Base-by-base conservation (phyloP, 495 filamentous ascomycete genomes). In the Alectoria sarmentosa region DNA sequence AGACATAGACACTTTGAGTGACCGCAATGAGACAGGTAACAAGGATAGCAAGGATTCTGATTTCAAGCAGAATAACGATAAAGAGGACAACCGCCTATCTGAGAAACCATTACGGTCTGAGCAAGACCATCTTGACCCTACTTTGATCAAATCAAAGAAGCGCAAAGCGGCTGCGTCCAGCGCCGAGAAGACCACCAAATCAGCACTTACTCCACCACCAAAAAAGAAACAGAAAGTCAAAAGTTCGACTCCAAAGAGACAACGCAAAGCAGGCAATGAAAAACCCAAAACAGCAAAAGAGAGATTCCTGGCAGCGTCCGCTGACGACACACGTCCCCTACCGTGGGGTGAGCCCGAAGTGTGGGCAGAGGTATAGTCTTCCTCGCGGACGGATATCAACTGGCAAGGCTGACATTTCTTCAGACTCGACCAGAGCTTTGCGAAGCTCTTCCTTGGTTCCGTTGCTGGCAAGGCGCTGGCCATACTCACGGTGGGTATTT, bases 361-460 rank as follows among this genome's bases (percentile, higher is more conserved):
- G 0, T 89, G 85, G 84, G 77, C 87, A 37, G 74, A 88, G 44
- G 79, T 82, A 60, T 69, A 54, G 19, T 23, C 2, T 8, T 17
- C n/a, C 39, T n/a, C 36, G 13, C 14, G 1, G 3, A 11, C 41
- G 0, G 1, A 13, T 11, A 30, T 23, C 37, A 26, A 38, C 2
- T 3, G 46, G 15, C 57, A 26, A 26, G 41, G 34, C 36, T 41
- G 21, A 41, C 15, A 6, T 7, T 6, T 21, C 7, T 17, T 15
- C 42, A 81, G 71, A 75, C 67, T 38, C 82, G 91, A 7, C 82
- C 83, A 19, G 80, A 79, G 0, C 70, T 94, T 4, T 87, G 83
- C 65, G 88, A 92, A 68, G 78, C 85, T 2, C 69, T 92, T 4
- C 78, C 81, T 0, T 93, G 87, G 74, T 92, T 83, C 71, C 79